Evolutionary conservation across 805 yeast genomes (phyloP).

Genomic region (Myxozyma neglecta): DNA sequence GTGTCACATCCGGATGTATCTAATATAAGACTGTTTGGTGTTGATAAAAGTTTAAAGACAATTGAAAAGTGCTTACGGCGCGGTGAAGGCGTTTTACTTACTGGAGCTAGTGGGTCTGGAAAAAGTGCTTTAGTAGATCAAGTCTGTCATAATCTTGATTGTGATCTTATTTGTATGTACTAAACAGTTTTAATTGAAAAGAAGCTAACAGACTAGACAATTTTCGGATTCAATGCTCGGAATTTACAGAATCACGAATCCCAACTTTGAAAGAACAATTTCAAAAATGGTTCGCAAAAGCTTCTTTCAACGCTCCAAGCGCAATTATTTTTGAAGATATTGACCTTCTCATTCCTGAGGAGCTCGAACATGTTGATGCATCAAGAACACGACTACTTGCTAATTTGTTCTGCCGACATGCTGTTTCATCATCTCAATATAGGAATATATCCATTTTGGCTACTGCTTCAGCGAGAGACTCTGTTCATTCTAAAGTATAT

Average conservation of each 20-base stretch:
- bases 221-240: conserved; percentile 56
- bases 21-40: conserved; percentile 51
- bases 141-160: conserved; percentile 43
- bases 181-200: too few species aligned
- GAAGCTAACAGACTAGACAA: conserved; percentile 28
- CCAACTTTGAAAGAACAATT: conserved; percentile 49
- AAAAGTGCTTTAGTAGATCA: conserved; percentile 59
- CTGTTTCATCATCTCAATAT: conserved; percentile 43
- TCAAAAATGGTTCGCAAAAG: conserved; percentile 49
- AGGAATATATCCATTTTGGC: conserved; percentile 59
- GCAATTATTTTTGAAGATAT: conserved; percentile 74
- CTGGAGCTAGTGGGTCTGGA: conserved; percentile 82
- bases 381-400: conserved; percentile 62
- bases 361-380: conserved; percentile 58
- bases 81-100: conserved; percentile 59
- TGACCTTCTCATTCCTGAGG: conserved; percentile 70
- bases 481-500: conserved; percentile 59
- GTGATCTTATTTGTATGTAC: conserved; percentile 44
- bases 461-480: conserved; percentile 63
- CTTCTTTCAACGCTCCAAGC: conserved; percentile 78
- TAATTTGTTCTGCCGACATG: conserved; percentile 55
- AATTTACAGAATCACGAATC: conserved; percentile 56
- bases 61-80: conserved; percentile 46
- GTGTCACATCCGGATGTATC: background rate
- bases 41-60: conserved; percentile 47